phyloP scores from a whole-genome alignment of 2,329 filamentous ascomycete species.

The Mariannaea elegans region DNA sequence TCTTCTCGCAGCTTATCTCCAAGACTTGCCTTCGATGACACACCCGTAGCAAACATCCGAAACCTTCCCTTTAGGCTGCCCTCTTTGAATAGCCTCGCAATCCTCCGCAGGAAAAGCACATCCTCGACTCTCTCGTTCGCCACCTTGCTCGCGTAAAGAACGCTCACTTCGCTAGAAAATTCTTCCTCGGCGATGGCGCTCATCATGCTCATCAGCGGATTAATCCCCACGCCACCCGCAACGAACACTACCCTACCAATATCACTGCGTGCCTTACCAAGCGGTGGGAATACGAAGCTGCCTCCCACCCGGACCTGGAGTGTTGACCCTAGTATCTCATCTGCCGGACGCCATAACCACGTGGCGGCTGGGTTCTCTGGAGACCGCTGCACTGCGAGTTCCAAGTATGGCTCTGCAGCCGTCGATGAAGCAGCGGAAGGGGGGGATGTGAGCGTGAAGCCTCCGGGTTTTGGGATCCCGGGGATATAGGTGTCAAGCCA shows the following conservation, averaged over 20 bases:
- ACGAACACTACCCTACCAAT: conserved; percentile 74
- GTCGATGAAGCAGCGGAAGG: conserved; percentile 63
- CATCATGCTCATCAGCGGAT: conserved; percentile 81
- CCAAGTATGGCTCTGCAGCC: conserved; percentile 62
- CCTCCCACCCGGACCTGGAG: conserved; percentile 80
- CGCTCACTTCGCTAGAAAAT: conserved; percentile 54
- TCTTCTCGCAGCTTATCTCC: not conserved
- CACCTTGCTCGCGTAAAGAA: conserved; percentile 69
- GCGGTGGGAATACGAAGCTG: conserved; percentile 80
- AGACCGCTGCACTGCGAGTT: conserved; percentile 80
- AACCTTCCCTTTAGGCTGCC: conserved; percentile 52
- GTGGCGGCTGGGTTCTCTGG: conserved; percentile 76
- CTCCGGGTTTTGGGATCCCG: conserved; percentile 73
- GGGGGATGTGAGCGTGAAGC: conserved; percentile 87
- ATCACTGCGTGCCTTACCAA: conserved; percentile 47
- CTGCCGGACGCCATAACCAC: conserved; percentile 74
- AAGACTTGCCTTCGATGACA: not conserved
- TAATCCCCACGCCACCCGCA: conserved; percentile 84
- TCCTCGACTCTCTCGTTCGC: conserved; percentile 40
- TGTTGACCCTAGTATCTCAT: conserved; percentile 65
- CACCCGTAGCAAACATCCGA: conserved; percentile 58
- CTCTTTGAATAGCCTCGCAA: conserved; percentile 52
- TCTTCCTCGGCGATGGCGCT: conserved; percentile 60
- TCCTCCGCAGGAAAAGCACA: conserved; percentile 62
- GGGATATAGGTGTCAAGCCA: conserved; percentile 89